Evolutionary conservation across 202 grass and related monocot genomes (phyloP).

Genomic region (Schoenoplectus triqueter): DNA sequence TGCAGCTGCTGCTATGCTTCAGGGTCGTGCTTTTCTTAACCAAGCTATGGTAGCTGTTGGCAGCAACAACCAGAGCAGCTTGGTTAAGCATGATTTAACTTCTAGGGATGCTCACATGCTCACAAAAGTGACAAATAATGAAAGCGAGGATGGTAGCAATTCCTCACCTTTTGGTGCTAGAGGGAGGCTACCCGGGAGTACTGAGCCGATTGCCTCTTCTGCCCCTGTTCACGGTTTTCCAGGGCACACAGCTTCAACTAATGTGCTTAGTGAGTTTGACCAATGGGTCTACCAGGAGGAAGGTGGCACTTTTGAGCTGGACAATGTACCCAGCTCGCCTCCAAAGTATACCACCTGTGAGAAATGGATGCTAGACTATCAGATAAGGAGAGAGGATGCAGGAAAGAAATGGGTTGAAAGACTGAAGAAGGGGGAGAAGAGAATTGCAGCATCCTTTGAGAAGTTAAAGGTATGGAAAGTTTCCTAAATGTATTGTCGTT

Average conservation of each 20-base stretch:
- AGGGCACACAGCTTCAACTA: slow-evolving; percentile 33
- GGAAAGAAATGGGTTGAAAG: slow-evolving; percentile 57
- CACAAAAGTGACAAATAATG: slow-evolving; percentile 45
- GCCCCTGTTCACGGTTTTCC: slow-evolving; percentile 19
- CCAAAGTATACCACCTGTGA: slow-evolving; percentile 83
- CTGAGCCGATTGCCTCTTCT: slow-evolving; percentile 37
- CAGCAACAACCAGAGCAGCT: slow-evolving; percentile 33
- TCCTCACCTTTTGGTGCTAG: slow-evolving; percentile 35
- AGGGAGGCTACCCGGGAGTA: slow-evolving; percentile 40
- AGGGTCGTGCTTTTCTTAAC: slow-evolving; percentile 44
- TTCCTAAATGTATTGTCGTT: not conserved
- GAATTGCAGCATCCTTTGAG: slow-evolving; percentile 67
- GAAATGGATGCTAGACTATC: slow-evolving; percentile 88
- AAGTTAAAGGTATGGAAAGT: slow-evolving; percentile 69
- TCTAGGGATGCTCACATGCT: slow-evolving; percentile 40
- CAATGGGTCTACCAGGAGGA: slow-evolving; percentile 68
- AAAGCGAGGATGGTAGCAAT: slow-evolving; percentile 42
- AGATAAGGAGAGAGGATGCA: slow-evolving; percentile 73
- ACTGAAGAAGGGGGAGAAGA: slow-evolving; percentile 64
- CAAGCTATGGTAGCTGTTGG: slow-evolving; percentile 35
- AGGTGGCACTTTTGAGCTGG: slow-evolving; percentile 53
- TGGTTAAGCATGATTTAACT: slow-evolving; percentile 38
- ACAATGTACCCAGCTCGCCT: slow-evolving; percentile 67
- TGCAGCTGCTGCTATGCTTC: slow-evolving; percentile 43
- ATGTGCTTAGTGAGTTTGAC: slow-evolving; percentile 46